Evolutionary conservation across 345 rosid species (phyloP).

Genomic region (Combretum micranthum): DNA sequence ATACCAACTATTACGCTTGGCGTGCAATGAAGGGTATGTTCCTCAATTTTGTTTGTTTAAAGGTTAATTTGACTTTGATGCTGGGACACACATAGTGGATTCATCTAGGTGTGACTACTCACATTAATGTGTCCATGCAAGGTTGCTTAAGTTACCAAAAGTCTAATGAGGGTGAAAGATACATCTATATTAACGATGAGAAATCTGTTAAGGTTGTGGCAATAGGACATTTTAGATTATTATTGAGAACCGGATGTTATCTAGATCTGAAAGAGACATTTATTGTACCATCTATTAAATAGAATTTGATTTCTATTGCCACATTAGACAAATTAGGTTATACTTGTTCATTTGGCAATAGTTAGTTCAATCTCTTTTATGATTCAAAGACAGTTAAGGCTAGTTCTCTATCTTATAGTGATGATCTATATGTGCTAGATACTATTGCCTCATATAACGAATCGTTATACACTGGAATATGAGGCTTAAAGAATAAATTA

Average conservation of each 20-base stretch:
- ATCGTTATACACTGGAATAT: neutral
- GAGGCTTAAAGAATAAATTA: neutral
- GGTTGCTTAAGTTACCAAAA: neutral
- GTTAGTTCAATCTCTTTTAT: too few species aligned
- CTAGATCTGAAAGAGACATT: neutral
- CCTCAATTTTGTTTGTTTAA: neutral
- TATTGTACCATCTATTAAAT: neutral
- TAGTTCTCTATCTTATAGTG: neutral
- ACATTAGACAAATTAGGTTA: too few species aligned
- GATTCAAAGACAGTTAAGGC: too few species aligned
- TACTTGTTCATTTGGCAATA: too few species aligned
- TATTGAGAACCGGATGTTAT: neutral
- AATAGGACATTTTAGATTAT: too few species aligned
- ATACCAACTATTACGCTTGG: too few species aligned
- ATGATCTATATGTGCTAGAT: neutral
- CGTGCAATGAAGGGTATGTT: neutral
- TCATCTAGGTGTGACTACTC: neutral
- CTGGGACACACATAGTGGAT: neutral
- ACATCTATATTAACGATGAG: neutral
- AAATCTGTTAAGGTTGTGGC: neutral
- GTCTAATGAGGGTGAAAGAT: neutral
- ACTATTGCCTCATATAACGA: neutral
- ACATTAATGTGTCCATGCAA: neutral
- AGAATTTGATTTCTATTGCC: neutral
- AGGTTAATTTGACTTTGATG: constrained; percentile 2